Evolutionary conservation across 2,329 filamentous ascomycete species (phyloP), one percentile per base, ranked within the genome.

Genomic region (Neophaeococcomyces mojaviensis): DNA sequence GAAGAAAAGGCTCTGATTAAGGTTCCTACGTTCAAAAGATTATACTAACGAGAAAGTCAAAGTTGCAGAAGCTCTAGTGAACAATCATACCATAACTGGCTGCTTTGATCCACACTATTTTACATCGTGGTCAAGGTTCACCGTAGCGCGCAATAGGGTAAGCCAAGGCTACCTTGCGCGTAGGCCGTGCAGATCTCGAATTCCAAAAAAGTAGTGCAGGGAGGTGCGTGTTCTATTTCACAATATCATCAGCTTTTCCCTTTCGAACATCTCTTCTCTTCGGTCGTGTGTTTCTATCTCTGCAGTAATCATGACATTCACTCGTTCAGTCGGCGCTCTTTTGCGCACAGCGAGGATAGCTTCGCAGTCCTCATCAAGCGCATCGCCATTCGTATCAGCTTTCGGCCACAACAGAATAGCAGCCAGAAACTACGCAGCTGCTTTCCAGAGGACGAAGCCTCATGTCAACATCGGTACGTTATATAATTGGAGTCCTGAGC

Each of bases 381-480:
- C 79, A 64, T 90, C 85, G 71, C 86, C 88, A 44, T 74, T 96
- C 58, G 86, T 88, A 50, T 68, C 68, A 64, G 68, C 68, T 55
- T 68, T 73, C 53, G 60, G 63, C 53, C 65, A 63, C 54, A 65
- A 72, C 60, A 64, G 63, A 60, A 61, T 67, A 54, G 63, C 63
- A 51, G 63, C 60, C 55, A 71, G 78, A 65, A 72, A 71, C 58
- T 77, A 82, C 64, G 79, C 79, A 49, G 74, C 72, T 49, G 76
- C 67, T 54, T 98, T 85, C 66, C 81, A 94, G 78, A 82, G 92
- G 65, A 82, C 76, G 65, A 98, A 98, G 79, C 92, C 92, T 49
- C 92, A 98, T 69, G 90, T 98, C 57, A 98, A 98, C 74, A 92
- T 98, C 64, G 92, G 92, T 86, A 76, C 58, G 74, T 49, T 43